Base-by-base conservation (phyloP, 176 grass and related monocot species). In the Juncus inflexus region DNA sequence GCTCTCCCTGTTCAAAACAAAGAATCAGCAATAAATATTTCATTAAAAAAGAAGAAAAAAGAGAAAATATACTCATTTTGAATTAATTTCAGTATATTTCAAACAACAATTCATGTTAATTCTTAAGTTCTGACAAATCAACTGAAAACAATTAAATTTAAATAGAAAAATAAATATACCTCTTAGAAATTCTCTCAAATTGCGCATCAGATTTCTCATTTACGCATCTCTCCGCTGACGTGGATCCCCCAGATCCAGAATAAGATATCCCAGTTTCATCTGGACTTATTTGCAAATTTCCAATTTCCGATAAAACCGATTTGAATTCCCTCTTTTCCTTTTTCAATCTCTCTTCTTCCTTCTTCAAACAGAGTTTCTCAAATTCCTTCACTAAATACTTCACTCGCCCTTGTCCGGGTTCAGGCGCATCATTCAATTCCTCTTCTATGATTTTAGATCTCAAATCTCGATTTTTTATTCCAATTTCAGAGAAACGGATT, bases 381-480 rank as follows among this genome's bases (percentile, higher is more conserved):
- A 74, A 74, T n/a, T 54, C 70, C 40, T 63, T 74, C 12, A 57
- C 58, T 15, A 74, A 74, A 57, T 45, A 63, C 60, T 36, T 52
- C 28, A 74, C 70, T 55, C 70, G 56, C 3, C 70, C 70, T 6
- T 49, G 55, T 50, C 70, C 70, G 5, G 60, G 42, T 50, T 63
- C 58, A 6, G 70, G 70, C 37, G 60, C 70, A 12, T 41, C 70
- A 12, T 43, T 42, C 52, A 57, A 50, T 54, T 19, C 9, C 37
- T 51, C 7, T 36, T 61, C 56, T 11, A 19, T 12, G 19, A 36
- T 42, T 40, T 60, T 57, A 63, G 28, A 8, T 58, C 40, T 42
- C 41, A 38, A 3, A 43, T 58, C 67, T 58, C 9, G 19, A 40
- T 70, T 70, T 3, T 42, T 47, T 5, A 47, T 70, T 19, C 36